Evolutionary conservation across 140 eudicot species (phyloP), one percentile per base, ranked within the genome.

Genomic region (Erigeron philadelphicus): DNA sequence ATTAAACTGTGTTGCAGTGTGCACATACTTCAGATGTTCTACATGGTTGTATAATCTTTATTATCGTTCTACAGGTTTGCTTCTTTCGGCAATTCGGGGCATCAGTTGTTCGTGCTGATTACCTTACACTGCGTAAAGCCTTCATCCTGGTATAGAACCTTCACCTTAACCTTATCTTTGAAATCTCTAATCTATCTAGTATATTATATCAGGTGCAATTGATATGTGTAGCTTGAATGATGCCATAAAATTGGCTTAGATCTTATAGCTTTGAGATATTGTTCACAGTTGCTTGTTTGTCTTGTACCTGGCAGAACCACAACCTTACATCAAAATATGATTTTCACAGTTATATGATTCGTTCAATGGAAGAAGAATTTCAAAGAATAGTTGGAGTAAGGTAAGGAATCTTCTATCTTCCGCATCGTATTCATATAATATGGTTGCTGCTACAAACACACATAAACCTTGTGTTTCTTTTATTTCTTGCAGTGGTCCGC

Each of bases 301-400:
- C 78, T 85, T 82, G 71, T 84, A 71, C 72, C 57, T 86, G 86
- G 82, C 99, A 93, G 99, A 93, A 86, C 67, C 99, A 93, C 95
- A 78, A 93, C 87, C 99, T 93, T 79, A 83, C 94, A 63, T 81
- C 90, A 75, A 93, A 76, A 80, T 93, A 93, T 81, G 99, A 93
- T 88, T 93, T 93, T 83, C 99, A 93, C 89, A 89, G 97, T 87
- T 93, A 93, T 75, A 93, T 93, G 99, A 78, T 93, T 66, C 94
- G 99, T 70, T 89, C 99, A 44, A 93, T 93, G 99, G 99, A 93
- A 77, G 99, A 93, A 77, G 99, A 93, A 74, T 93, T 93, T 76
- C 99, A 93, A 77, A 86, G 87, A 72, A 89, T 93, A 76, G 96
- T 93, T 76, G 99, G 99, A 73, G 99, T 93, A 67, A 93, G 99